Base-by-base conservation (phyloP, 345 rosid genomes). In the Gossypium raimondii region DNA sequence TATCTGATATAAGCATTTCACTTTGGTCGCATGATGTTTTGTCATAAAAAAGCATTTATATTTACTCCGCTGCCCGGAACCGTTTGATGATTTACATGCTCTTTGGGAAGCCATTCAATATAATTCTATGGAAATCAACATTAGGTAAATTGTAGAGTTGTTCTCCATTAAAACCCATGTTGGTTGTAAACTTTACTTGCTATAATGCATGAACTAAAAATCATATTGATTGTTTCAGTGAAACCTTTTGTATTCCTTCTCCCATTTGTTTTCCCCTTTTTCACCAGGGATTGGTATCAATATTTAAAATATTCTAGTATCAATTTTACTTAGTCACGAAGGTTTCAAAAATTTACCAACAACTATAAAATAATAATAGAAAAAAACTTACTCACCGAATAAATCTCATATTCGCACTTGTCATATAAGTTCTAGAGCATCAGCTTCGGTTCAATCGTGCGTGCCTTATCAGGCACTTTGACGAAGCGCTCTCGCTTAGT, bases 81-180 rank as follows among this genome's bases (percentile, higher is more conserved):
- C 45, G 34, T 74, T 22, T 22, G 52, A 61, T 25, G 11, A 12
- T 71, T 20, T 57, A 29, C 44, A 34, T 73, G 38, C 48, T 53
- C 57, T 51, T 56, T 38, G 20, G 29, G 78, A 58, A 73, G 55
- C 25, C 7, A 73, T 72, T 62, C 20, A 25, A 11, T 52, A 10
- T 60, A 20, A 51, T 51, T 50, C 44, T 58, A 20, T 51, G 71
- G 56, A 47, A 81, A 60, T 74, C 67, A 72, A 73, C 12, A 56
- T 53, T 67, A 80, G 81, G 67, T 60, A 52, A 58, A 75, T 11
- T 55, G 73, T 79, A 67, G 82, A 78, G 74, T 55, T 74, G 34
- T 18, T 44, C 16, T 13, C 1, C 50, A 24, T 61, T 53, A 9
- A 41, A 75, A 3, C 64, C 51, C 67, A 63, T 60, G 68, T 13